Evolutionary conservation across 768 basidiomycete species (phyloP), one percentile per base, ranked within the genome.

Genomic region (Lentinus tigrinus): DNA sequence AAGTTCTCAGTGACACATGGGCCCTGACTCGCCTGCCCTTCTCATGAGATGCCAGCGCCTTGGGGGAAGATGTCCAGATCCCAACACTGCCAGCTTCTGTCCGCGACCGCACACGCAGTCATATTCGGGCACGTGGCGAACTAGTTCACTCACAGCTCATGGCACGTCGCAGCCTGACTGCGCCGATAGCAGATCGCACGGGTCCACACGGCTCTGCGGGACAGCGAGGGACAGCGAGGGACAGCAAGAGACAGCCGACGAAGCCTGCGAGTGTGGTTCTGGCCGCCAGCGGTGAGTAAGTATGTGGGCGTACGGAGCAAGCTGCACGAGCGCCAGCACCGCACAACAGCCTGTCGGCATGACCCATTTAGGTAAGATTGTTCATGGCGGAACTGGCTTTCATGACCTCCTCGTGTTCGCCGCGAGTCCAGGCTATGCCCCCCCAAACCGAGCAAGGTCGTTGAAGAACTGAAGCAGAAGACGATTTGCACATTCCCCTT

Each of bases 51-150:
- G 26, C 26, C 50, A 28, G 39, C 10, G 47, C 28, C 19, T 24
- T 47, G 2, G 21, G 39, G 27, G 14, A 34, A 10, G 54, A 52
- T 38, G 46, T 19, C 27, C n/a, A 37, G 37, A 48, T 28, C 34
- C 57, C 43, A 17, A 14, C 49, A 39, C 50, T 36, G 24, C 23
- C 21, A 55, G 24, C 27, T 42, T 42, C 54, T 61, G 43, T 24
- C 38, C 34, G 40, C 43, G 51, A 55, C 60, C 55, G 60, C 55
- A 52, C 55, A 61, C 56, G 60, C 57, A 56, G 55, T 56, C 55
- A 57, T 57, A 56, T 61, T 53, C 60, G 55, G 54, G 55, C 55
- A 61, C 60, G 60, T 61, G 60, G 46, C 47, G 36, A 53, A 52
- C 54, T 47, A 19, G 11, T 34, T 52, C 48, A 47, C 60, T 49